phyloP scores from a whole-genome alignment of 2,329 filamentous ascomycete species.

The Colletotrichum melonis region DNA sequence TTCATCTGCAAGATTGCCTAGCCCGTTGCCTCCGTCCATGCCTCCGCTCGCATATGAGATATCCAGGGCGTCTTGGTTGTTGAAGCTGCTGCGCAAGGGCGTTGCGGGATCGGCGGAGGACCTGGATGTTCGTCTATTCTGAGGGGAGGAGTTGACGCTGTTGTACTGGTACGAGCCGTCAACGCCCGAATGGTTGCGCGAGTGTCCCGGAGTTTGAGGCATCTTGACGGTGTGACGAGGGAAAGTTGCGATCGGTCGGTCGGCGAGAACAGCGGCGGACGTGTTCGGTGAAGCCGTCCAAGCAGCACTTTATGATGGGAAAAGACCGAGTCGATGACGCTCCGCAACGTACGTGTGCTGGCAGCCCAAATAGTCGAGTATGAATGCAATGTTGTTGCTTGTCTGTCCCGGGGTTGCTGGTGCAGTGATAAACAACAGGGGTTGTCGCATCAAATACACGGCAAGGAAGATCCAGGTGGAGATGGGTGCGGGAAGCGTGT shows the following conservation, averaged over 20 bases:
- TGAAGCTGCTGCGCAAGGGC: slow-evolving; percentile 60
- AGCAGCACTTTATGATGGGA: background rate
- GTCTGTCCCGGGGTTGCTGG: slow-evolving; percentile 32
- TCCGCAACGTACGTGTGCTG: slow-evolving; percentile 17
- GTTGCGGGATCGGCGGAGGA: slow-evolving; percentile 63
- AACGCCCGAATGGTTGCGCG: slow-evolving; percentile 66
- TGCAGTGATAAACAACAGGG: slow-evolving; percentile 36
- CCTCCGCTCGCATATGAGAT: slow-evolving; percentile 58
- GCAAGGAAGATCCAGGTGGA: slow-evolving; percentile 31
- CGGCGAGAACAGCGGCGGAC: background rate
- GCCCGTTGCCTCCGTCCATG: slow-evolving; percentile 62
- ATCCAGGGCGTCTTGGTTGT: slow-evolving; percentile 60
- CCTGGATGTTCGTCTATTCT: slow-evolving; percentile 60
- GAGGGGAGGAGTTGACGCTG: slow-evolving; percentile 57
- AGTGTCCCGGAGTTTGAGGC: slow-evolving; percentile 69
- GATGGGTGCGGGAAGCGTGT: background rate
- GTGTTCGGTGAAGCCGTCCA: slow-evolving; percentile 1
- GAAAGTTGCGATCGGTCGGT: background rate
- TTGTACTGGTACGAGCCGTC: slow-evolving; percentile 51
- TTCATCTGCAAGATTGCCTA: slow-evolving; percentile 85
- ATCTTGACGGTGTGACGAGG: slow-evolving; percentile 43
- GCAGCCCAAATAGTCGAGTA: slow-evolving; percentile 3
- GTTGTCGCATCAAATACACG: slow-evolving; percentile 37
- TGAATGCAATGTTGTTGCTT: slow-evolving; percentile 30
- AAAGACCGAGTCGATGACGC: slow-evolving; percentile 15